Base-by-base conservation (phyloP, 176 grass and related monocot genomes). In the barley (Hordeum vulgare) region DNA sequence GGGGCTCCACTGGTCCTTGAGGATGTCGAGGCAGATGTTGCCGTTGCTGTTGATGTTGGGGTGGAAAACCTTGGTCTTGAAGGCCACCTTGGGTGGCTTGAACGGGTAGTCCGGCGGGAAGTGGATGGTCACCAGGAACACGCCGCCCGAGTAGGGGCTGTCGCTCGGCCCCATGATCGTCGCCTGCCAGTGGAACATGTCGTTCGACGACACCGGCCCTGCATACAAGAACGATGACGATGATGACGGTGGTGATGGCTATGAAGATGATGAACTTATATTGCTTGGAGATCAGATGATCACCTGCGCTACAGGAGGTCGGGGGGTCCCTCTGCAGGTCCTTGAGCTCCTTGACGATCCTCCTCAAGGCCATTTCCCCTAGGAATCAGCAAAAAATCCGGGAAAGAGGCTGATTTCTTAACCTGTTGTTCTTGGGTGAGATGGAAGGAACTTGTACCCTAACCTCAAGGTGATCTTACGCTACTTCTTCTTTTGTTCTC, bases 121-220 rank as follows among this genome's bases (percentile, higher is more conserved):
- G 27, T 95, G 90, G 83, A 96, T 90, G 80, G 77, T 87, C 15
- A 93, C 80, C 61, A 93, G 77, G 77, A 93, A 93, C 28, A 93
- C 85, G 5, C 88, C 90, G 13, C 90, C 88, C 4, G 80, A 82
- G 84, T 93, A 90, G 27, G 88, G 90, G 77, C 90, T 91, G 80
- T 96, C 88, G 17, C 36, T 79, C 0, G 93, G 90, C 2, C 90
- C 90, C 35, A 96, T 86, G 88, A 91, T 91, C 18, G 93, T 97
- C 39, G 94, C 94, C 84, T 97, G 94, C 94, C 94, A 97, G 20
- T 97, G 94, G 74, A 90, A 97, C 91, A 97, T 94, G 81, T 97
- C 94, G 45, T 94, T 92, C 66, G 87, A 82, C 76, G 87, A 84
- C 39, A 85, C 87, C 39, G 94, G 94, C 4, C 94, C 94, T 97